Conservation (phyloP, 495 filamentous ascomycete species). For the Daldinia loculata region DNA sequence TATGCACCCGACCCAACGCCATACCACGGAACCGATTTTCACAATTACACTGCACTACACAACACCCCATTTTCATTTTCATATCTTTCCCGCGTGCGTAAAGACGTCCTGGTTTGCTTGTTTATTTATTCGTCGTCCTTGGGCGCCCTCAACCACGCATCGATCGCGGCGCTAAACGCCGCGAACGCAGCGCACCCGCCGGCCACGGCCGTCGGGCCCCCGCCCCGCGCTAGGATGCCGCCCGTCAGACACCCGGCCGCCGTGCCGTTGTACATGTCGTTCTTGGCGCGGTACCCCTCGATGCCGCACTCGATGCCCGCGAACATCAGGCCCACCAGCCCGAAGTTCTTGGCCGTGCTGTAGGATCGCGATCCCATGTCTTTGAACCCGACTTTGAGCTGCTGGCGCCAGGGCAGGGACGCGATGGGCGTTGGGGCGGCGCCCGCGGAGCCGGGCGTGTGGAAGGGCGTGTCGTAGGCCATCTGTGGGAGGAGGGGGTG, state of each 20-base stretch:
- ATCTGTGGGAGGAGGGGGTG: slow-evolving; percentile 63
- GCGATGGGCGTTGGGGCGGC: slow-evolving; percentile 66
- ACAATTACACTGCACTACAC: neutral
- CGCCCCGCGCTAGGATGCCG: slow-evolving; percentile 81
- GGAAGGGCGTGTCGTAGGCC: slow-evolving; percentile 87
- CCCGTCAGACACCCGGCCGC: slow-evolving; percentile 91
- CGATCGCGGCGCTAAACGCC: slow-evolving; percentile 93
- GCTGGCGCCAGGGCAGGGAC: slow-evolving; percentile 80
- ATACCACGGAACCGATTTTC: neutral
- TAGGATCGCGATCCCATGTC: slow-evolving; percentile 90
- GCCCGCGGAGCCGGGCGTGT: slow-evolving; percentile 65
- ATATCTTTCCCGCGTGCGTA: neutral
- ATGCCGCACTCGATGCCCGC: slow-evolving; percentile 94
- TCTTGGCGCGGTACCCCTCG: slow-evolving; percentile 90
- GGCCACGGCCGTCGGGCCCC: slow-evolving; percentile 88
- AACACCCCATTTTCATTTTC: neutral
- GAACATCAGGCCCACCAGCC: slow-evolving; percentile 87
- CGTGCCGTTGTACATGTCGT: slow-evolving; percentile 89
- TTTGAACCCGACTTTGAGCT: slow-evolving; percentile 83
- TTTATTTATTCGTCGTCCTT: slow-evolving; percentile 59
- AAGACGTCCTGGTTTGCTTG: neutral
- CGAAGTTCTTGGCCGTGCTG: slow-evolving; percentile 94
- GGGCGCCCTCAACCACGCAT: slow-evolving; percentile 82
- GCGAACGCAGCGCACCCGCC: slow-evolving; percentile 94
- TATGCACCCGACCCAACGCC: slow-evolving; percentile 36